These are phyloP conservation scores for Tympanopsis confertula DNA, from an alignment of 2,329 filamentous ascomycete genomes.

Conservation along the genomic window DNA sequence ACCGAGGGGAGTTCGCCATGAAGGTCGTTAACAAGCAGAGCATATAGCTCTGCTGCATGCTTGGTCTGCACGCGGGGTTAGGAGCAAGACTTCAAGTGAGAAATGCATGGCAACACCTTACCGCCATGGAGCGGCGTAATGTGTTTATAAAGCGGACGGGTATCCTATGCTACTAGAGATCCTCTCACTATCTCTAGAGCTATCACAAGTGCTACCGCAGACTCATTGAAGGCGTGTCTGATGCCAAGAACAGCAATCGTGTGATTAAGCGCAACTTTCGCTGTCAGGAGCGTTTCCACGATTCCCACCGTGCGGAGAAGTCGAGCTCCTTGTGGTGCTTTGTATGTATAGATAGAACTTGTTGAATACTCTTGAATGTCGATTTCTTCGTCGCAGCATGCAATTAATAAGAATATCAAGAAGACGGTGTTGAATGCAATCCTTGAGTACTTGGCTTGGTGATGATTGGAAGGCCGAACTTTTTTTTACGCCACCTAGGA, in stretches of 20 bases:
- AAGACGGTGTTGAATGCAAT: too few species aligned
- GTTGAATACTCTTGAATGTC: too few species aligned
- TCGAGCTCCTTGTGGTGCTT: too few species aligned
- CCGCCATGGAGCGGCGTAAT: constrained; percentile 7
- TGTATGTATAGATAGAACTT: too few species aligned
- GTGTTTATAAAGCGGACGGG: constrained; percentile 25
- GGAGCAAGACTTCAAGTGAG: constrained; percentile 4
- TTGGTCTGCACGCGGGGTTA: constrained; percentile 38
- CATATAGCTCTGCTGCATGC: constrained; percentile 76
- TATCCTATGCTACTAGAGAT: constrained; percentile 62
- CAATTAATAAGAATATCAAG: too few species aligned
- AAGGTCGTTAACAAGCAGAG: constrained; percentile 75
- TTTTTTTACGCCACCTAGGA: too few species aligned
- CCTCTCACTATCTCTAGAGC: constrained; percentile 71
- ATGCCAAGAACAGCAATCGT: neutral
- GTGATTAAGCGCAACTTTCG: too few species aligned
- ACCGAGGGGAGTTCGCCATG: constrained; percentile 89
- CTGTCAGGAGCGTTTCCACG: too few species aligned
- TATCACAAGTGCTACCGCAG: constrained; percentile 56
- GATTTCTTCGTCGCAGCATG: too few species aligned
- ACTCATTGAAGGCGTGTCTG: constrained; percentile 36
- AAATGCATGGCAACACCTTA: neutral
- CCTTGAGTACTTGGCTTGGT: too few species aligned
- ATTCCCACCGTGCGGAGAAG: too few species aligned
- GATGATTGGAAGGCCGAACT: too few species aligned